Base-by-base conservation (phyloP, 345 rosid species). In the Eucalyptus erythrocorys region DNA sequence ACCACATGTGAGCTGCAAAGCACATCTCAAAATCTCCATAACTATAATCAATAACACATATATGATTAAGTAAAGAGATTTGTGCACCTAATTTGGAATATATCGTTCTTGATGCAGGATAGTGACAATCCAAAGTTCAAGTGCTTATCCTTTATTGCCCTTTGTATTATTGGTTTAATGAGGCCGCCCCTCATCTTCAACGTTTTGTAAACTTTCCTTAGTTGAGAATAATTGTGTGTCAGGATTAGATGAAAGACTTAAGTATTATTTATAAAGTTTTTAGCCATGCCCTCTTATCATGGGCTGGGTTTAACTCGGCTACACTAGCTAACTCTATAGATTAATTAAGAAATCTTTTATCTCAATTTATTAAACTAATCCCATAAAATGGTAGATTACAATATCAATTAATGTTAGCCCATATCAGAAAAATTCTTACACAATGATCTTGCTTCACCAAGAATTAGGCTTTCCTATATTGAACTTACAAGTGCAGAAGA, bases 151-250 rank as follows among this genome's bases (percentile, higher is more conserved):
- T 51, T 0, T 51, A 51, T 51, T 51, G 4, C 2, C 2, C 0
- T 17, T 0, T 50, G 2, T 7, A 17, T 17, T 24, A 19, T 0
- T 51, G 0, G 4, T 0, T 51, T 0, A 51, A 51, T 51, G 4
- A 17, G 1, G 4, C 0, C 1, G 0, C 4, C 0, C 21, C 0
- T 51, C 55, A 19, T 1, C 4, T 51, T 51, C 0, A 51, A 4
- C 4, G 0, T 19, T 19, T 51, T 51, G 55, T 51, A 51, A 51
- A 51, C 4, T 19, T 51, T 51, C 24, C 2, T 51, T 51, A 0
- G 19, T 51, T 51, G 24, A 51, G 24, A 24, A 51, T 51, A 51
- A 51, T 51, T 19, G 10, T 51, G 0, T 51, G 24, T 51, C 4
- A 1, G 0, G 55, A 51, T 51, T 1, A 51, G 22, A 51, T 0